A percentile compares a stretch with the other conserved stretches of the same genome.
Conservation (phyloP, 164 flowering plant genomes). For the Amborella trichopoda region DNA sequence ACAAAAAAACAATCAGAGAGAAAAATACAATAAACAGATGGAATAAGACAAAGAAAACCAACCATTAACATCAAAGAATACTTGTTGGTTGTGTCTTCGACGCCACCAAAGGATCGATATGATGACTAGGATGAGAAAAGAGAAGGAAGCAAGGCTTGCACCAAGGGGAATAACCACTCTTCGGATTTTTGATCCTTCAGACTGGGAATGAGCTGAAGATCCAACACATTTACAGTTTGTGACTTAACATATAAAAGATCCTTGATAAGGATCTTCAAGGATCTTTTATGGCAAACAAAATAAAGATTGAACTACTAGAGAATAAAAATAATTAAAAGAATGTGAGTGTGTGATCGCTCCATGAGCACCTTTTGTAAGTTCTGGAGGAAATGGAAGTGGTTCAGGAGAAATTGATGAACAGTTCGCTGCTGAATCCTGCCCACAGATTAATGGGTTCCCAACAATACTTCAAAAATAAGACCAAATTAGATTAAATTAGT, state of each 20-base stretch:
- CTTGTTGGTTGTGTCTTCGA: constrained; percentile 55
- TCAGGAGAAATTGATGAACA: constrained; percentile 70
- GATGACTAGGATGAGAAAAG: constrained; percentile 22
- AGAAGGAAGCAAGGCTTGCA: constrained; percentile 52
- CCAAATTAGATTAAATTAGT: not conserved
- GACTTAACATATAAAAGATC: too few relatives aligned
- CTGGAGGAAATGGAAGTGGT: constrained; percentile 66
- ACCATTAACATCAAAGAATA: constrained; percentile 94
- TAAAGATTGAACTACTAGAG: too few relatives aligned
- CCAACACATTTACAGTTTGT: too few relatives aligned
- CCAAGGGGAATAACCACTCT: constrained; percentile 45
- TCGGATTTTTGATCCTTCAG: constrained; percentile 27
- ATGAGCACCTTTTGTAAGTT: constrained; percentile 40
- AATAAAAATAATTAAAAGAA: too few relatives aligned
- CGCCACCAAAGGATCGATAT: constrained; percentile 77
- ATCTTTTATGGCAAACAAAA: too few relatives aligned
- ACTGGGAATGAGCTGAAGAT: constrained; percentile 30
- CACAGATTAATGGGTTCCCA: constrained; percentile 83
- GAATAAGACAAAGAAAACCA: constrained; percentile 8
- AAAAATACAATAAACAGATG: not conserved
- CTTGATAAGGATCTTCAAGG: too few relatives aligned
- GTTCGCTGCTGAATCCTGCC: constrained; percentile 36
- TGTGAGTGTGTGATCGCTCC: too few relatives aligned
- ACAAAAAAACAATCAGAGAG: too few relatives aligned
- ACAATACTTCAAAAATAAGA: constrained; percentile 32